Conservation (phyloP, 208 protist species). For the Leishmania tarentolae region DNA sequence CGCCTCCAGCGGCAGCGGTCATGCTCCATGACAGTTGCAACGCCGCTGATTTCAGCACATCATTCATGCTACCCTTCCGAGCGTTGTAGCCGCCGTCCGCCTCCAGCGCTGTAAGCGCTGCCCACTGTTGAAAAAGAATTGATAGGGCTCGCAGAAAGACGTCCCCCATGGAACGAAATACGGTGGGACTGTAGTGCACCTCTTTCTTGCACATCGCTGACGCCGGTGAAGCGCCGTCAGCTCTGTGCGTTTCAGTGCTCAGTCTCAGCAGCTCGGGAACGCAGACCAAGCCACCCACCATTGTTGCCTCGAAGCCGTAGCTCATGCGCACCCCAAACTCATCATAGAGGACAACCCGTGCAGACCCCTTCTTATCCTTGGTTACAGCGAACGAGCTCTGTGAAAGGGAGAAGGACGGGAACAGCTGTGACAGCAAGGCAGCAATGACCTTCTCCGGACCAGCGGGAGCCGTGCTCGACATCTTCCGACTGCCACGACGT, state of each 20-base stretch:
- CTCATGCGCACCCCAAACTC: conserved; percentile 93
- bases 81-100: conserved; percentile 9
- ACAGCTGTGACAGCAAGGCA: conserved; percentile 50
- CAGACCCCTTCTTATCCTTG: conserved; percentile 87
- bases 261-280: conserved; percentile 20
- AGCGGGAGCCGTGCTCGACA: conserved; percentile 20
- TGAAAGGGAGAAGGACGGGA: conserved; percentile 68
- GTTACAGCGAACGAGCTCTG: conserved; percentile 89
- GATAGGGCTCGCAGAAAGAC: conserved; percentile 29
- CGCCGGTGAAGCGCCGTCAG: not conserved
- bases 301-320: conserved; percentile 95
- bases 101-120: not conserved
- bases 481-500: conserved; percentile 3
- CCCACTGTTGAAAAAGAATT: conserved; percentile 21
- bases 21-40: conserved; percentile 26
- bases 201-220: conserved; percentile 6
- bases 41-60: conserved; percentile 7
- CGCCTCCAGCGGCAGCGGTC: conserved; percentile 27
- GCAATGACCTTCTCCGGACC: conserved; percentile 82
- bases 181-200: conserved; percentile 28
- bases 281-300: conserved; percentile 75
- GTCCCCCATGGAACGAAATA: conserved; percentile 32
- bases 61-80: not conserved
- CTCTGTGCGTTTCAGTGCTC: not conserved
- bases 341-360: conserved; percentile 90